Base-by-base conservation (phyloP, 176 grass and related monocot genomes). In the Lolium multiflorum region DNA sequence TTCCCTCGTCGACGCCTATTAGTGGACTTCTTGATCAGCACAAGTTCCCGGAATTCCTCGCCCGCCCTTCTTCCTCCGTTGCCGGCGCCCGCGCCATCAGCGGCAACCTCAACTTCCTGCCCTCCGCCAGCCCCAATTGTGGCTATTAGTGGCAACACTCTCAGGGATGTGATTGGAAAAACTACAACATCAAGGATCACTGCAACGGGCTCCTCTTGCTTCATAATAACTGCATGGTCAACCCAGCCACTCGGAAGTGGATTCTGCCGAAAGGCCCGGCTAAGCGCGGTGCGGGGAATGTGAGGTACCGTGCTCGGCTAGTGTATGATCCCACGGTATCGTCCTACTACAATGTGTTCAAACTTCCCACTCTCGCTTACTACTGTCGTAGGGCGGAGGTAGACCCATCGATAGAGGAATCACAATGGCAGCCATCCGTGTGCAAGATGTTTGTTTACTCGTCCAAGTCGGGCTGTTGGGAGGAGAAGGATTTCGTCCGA, bases 151-250 rank as follows among this genome's bases (percentile, higher is more conserved):
- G 31, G 31, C 31, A 35, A 35, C 31, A 3, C 31, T 35, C 31
- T 35, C 31, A 35, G 31, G 31, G 31, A 1, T 35, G 31, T 35
- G 51, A 54, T 17, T 54, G 15, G 51, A 6, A 54, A 15, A 5
- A 15, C 39, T 72, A 72, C 6, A 2, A 3, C 4, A 14, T 72
- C 41, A 4, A 0, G 5, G 37, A 70, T 70, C 67, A 70, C 67
- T 41, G 37, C 9, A 70, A 55, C 39, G 68, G 68, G 68, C 68
- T 75, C 13, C 47, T 75, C 72, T 17, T 75, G 12, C 72, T 51
- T 26, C 6, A 26, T 22, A 26, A 21, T 12, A 12, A 51, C 22
- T 50, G 22, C 14, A 47, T 51, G 71, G 46, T 50, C 5, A 75
- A 75, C 71, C 47, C 47, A 9, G 71, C 71, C 22, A 51, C 14